Conservation (phyloP, 2,329 filamentous ascomycete species). For the Fusarium sulawesiense region DNA sequence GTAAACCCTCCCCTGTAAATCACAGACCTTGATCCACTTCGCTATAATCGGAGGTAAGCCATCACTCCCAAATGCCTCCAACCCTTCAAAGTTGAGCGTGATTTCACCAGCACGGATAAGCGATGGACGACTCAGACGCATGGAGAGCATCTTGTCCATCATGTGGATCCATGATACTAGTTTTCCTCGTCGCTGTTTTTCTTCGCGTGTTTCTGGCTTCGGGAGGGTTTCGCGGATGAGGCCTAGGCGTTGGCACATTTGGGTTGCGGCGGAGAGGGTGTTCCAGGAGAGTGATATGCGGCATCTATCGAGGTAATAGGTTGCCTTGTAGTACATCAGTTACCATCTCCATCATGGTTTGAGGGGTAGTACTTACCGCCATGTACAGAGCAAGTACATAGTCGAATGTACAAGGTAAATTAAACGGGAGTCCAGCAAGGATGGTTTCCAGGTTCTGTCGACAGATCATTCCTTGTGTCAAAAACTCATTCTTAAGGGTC, state of each 20-base stretch:
- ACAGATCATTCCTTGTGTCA: neutral
- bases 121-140: neutral
- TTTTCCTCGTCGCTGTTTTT: neutral
- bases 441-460: slow-evolving; percentile 8
- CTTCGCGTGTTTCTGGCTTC: neutral
- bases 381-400: slow-evolving; percentile 3
- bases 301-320: neutral
- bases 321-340: neutral
- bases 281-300: slow-evolving; percentile 12
- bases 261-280: neutral
- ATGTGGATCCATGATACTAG: neutral
- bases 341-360: accelerated
- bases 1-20: neutral
- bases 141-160: slow-evolving; percentile 13
- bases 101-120: slow-evolving; percentile 8
- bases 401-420: neutral
- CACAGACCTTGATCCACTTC: neutral
- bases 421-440: neutral
- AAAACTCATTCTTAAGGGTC: neutral
- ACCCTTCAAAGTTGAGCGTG: neutral
- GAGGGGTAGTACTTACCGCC: neutral
- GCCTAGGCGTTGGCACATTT: slow-evolving; percentile 9
- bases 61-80: neutral
- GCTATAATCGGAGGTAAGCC: neutral
- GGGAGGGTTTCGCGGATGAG: neutral